Evolutionary conservation across 2,329 filamentous ascomycete genomes (phyloP).

Genomic region (Colletotrichum zoysiae): DNA sequence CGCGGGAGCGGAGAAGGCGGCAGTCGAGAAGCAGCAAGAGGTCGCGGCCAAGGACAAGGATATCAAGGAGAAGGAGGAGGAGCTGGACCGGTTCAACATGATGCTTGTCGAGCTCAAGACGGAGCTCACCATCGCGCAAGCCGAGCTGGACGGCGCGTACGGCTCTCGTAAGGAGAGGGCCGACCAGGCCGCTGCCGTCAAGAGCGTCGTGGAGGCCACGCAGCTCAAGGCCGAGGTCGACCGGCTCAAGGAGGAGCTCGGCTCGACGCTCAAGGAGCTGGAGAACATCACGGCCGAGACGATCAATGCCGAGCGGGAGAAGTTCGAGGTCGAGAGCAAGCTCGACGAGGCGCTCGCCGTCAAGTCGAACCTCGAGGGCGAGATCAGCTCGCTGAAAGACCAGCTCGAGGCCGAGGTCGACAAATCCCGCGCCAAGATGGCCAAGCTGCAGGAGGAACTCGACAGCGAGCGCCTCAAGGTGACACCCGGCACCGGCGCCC

Average conservation of each 20-base stretch:
- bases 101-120: conserved; percentile 71
- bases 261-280: conserved; percentile 63
- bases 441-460: conserved; percentile 64
- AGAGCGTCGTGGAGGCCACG: conserved; percentile 59
- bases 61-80: conserved; percentile 62
- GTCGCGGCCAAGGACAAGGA: conserved; percentile 53
- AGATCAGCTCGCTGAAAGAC: conserved; percentile 52
- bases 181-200: conserved; percentile 67
- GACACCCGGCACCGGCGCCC: conserved; percentile 48
- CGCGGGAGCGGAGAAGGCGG: conserved; percentile 46
- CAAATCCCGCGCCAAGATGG: conserved; percentile 52
- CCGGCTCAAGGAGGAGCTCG: conserved; percentile 64
- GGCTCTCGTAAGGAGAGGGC: conserved; percentile 70
- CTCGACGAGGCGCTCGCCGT: conserved; percentile 56
- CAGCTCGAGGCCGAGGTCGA: conserved; percentile 58
- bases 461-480: conserved; percentile 63
- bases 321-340: conserved; percentile 58
- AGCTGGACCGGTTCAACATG: conserved; percentile 64
- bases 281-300: conserved; percentile 67
- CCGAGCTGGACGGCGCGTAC: conserved; percentile 73
- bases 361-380: conserved; percentile 53
- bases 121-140: conserved; percentile 70
- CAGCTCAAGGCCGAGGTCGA: conserved; percentile 63
- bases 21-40: conserved; percentile 57
- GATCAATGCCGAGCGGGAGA: conserved; percentile 63